Base-by-base conservation (phyloP, 257 asterid genomes). In the Fraxinus cuspidata region DNA sequence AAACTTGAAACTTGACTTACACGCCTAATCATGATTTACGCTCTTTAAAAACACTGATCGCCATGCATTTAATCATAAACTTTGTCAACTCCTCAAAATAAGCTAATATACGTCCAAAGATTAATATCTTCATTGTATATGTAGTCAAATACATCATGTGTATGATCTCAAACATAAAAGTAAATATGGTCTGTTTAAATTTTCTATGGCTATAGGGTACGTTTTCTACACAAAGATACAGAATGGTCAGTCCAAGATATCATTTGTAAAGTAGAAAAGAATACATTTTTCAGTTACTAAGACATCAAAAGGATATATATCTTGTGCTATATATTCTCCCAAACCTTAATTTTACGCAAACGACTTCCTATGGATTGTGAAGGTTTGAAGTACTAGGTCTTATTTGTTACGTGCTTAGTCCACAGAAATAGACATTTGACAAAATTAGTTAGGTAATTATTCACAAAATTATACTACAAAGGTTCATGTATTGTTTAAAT, bases 401-500 rank as follows among this genome's bases (percentile, higher is more conserved):
- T 5, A 19, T n/a, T 53, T n/a, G 64, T 53, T n/a, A 53, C 64
- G n/a, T n/a, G 28, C 21, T 56, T n/a, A 56, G 28, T n/a, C 40
- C 21, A 72, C 13, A 32, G 7, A 16, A 21, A 25, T 12, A 40
- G 29, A 38, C 16, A 56, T 35, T 51, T 75, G 73, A 23, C 28
- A 80, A 34, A 29, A 37, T 25, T 66, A 72, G 84, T 73, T 81
- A 69, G 84, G 86, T 83, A 80, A 72, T 21, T 76, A 68, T 15
- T 76, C 83, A 83, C 81, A 79, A 65, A 29, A 73, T 28, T 47
- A 58, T 28, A 18, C 12, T 10, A 44, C 29, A 60, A 74, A 71
- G 79, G 81, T 81, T 71, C 81, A 47, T 75, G 81, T 47, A 83
- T 74, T 81, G 47, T 60, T 25, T 58, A 53, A 18, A 34, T 53